Base-by-base conservation (phyloP, 441 rosid genomes). In the Eutrema salsugineum region DNA sequence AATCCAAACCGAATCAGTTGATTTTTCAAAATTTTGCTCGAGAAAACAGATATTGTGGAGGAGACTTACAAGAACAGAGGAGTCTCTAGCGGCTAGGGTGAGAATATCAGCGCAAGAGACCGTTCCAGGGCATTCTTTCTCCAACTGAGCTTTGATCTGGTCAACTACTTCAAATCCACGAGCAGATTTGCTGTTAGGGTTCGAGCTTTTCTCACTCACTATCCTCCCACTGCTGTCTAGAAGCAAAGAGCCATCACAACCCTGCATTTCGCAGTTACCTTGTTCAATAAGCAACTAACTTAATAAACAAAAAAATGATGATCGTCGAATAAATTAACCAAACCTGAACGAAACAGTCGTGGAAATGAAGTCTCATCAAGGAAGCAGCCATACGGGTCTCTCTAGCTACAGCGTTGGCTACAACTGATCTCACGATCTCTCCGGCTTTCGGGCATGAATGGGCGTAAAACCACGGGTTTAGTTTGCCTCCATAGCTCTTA, bases 311-410 rank as follows among this genome's bases (percentile, higher is more conserved):
- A 38, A 6, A 30, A 30, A 30, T n/a, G 35, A 1, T 36, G 40
- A 36, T 9, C 14, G 50, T 20, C 1, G 24, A 36, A 27, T 24
- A 55, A 24, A 39, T 3, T 10, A 36, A 22, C 36, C 56, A 47
- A 44, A 91, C 99, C 97, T 88, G 80, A 80, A 90, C 97, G 69
- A 94, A 94, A 66, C 99, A 91, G 79, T 91, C 99, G 58, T 88
- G 97, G 82, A 94, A 94, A 68, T 87, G 97, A 44, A 91, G 92
- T 85, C 99, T 83, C 5, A 94, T 75, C 68, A 94, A 72, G 4
- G 96, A 92, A 80, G 98, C 97, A 53, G 87, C 96, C 94, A 90
- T 90, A 3, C 99, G 89, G 20, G 94, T 53, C 60, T 94, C 97
- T 79, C 64, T 80, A 0, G 86, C 89, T 8, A 88, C 84, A 19